Evolutionary conservation across 768 basidiomycete genomes (phyloP).

Genomic region (Suillus hirtellus): DNA sequence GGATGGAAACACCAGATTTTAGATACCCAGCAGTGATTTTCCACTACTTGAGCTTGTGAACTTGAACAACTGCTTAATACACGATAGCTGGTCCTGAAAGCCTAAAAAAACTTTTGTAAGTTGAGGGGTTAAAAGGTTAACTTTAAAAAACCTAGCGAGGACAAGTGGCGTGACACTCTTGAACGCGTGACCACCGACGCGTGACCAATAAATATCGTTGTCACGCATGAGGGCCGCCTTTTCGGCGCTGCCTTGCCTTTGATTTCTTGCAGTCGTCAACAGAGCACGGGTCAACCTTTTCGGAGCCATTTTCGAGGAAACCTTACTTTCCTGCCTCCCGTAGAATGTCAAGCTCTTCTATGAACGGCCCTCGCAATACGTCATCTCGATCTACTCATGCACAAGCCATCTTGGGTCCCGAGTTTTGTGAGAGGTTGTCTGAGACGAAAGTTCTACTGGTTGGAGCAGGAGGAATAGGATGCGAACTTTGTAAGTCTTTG

Average conservation of each 20-base stretch:
- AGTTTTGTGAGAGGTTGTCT: slow-evolving; percentile 60
- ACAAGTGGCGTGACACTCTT: neutral
- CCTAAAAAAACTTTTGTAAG: neutral
- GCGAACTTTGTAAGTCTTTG: slow-evolving; percentile 75
- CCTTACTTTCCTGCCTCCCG: too few species aligned
- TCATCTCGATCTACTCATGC: slow-evolving; percentile 59
- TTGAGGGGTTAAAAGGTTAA: too few species aligned
- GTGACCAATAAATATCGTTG: slow-evolving; percentile 22
- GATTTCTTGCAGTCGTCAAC: slow-evolving; percentile 3
- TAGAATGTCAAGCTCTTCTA: slow-evolving; percentile 11
- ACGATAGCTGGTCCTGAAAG: neutral
- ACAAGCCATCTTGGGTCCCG: slow-evolving; percentile 76
- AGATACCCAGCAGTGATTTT: neutral
- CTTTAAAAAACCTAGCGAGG: neutral
- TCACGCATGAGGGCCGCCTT: slow-evolving; percentile 5
- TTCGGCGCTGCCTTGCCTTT: slow-evolving; percentile 8
- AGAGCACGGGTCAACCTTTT: neutral
- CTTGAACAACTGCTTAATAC: neutral
- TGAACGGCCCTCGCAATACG: slow-evolving; percentile 14
- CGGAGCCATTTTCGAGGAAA: neutral
- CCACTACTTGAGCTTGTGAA: neutral
- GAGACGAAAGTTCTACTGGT: slow-evolving; percentile 80
- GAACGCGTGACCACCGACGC: slow-evolving; percentile 29
- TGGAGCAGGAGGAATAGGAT: slow-evolving; percentile 96
- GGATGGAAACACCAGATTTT: slow-evolving; percentile 54